Evolutionary conservation across 441 rosid genomes (phyloP), one percentile per base, ranked within the genome.

Genomic region (Eutrema salsugineum): DNA sequence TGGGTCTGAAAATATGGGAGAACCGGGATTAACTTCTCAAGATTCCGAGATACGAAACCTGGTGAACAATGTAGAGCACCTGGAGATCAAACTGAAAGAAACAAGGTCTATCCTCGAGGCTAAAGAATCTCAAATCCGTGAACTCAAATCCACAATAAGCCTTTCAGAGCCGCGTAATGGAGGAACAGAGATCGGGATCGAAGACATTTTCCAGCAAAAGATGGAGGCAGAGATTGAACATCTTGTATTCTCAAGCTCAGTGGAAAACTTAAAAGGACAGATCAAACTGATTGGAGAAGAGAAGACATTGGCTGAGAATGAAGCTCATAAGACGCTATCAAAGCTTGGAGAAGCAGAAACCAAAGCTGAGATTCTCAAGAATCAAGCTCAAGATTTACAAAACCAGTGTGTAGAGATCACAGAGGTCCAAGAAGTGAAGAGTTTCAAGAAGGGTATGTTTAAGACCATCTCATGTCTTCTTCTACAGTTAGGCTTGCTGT

Each of bases 141-240:
- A 86, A 67, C 87, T 91, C 28, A 87, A 88, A 71, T 78, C 79
- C 27, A 63, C 72, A 40, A 46, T 78, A 72, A 81, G 51, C 46
- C 65, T 73, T 57, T 17, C 71, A 54, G 84, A 75, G 66, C 53
- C 69, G 46, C 81, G 38, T 66, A 63, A 69, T 58, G 35, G 70
- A 66, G 87, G 81, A 79, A 75, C 80, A 63, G 95, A 84, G 79
- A 57, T 63, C 0, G 84, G 83, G 56, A 60, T 88, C 8, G 97
- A 90, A 73, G 80, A 77, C 47, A 79, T 87, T 28, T 89, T 88
- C 80, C 81, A 59, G 85, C 89, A 85, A 75, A 91, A 88, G 86
- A 78, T 91, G 4, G 91, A 88, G 79, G 90, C 88, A 50, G 97
- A 93, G 83, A 65, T 93, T 5, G 87, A 87, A 73, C 77, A 80